These are phyloP conservation scores for Fagopyrum esculentum DNA, from an alignment of 148 eudicot genomes.

Conservation along the genomic window DNA sequence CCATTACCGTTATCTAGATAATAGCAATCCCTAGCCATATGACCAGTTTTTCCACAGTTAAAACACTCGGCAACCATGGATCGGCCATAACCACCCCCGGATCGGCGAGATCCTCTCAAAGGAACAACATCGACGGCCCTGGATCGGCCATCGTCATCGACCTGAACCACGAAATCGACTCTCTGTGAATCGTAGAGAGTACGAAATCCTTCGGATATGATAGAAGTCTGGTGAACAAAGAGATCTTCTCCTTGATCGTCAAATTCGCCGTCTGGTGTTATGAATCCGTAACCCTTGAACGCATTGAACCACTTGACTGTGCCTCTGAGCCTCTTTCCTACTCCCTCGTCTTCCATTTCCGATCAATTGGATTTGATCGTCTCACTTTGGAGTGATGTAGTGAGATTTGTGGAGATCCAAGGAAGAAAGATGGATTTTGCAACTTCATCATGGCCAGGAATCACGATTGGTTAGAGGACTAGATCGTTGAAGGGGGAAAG, in stretches of 20 bases:
- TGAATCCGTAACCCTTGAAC: conserved; percentile 62
- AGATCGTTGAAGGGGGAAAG: too few relatives aligned
- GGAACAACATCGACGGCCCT: conserved; percentile 48
- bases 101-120: conserved; percentile 13
- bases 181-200: conserved; percentile 52
- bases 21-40: conserved; percentile 48
- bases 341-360: not conserved
- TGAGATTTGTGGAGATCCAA: too few relatives aligned
- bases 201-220: conserved; percentile 52
- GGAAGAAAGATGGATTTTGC: too few relatives aligned
- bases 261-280: conserved; percentile 36
- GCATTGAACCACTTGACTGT: conserved; percentile 69
- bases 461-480: too few relatives aligned
- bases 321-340: conserved; percentile 21
- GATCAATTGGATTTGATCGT: too few relatives aligned
- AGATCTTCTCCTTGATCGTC: conserved; percentile 33
- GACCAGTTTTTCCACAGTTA: conserved; percentile 47
- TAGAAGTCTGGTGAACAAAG: conserved; percentile 64
- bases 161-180: conserved; percentile 42
- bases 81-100: conserved; percentile 14
- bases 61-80: conserved; percentile 28
- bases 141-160: conserved; percentile 43
- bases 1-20: conserved; percentile 14
- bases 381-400: too few relatives aligned
- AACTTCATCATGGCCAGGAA: too few relatives aligned